Base-by-base conservation (phyloP, 1,139 yeast genomes). In the Meyerozyma smithsonii region DNA sequence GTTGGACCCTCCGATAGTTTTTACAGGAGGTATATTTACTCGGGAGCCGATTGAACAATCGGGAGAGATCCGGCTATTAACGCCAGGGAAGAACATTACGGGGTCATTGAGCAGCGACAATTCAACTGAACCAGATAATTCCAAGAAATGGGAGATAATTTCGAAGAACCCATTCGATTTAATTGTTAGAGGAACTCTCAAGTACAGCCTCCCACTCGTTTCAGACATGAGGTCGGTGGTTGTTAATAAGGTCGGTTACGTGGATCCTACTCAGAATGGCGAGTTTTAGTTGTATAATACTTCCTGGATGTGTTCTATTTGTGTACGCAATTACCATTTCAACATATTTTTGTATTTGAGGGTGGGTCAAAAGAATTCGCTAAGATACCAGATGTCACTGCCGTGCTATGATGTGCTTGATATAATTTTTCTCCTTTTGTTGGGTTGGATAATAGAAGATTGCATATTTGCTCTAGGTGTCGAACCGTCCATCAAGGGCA, bases 121-220 rank as follows among this genome's bases (percentile, higher is more conserved):
- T 16, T 57, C 54, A 34, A 49, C 47, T 8, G 63, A 28, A 14
- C 64, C 64, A 5, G 76, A 71, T 46, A 71, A 72, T 44, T 73
- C 72, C 42, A 70, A 65, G 54, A 79, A 80, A 55, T 90, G 98
- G 98, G 77, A 78, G 40, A 67, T 72, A 16, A 79, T 92, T 15
- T 79, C 85, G 18, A 77, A 79, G 47, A 79, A 87, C 54, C 96
- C 96, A 10, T 90, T 90, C 59, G 96, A 89, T 46, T 66, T 90
- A 51, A 84, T 89, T 20, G 71, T 90, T 2, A 71, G 96, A 36
- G 98, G 98, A 0, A 81, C 82, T 16, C 71, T 90, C 58, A 80
- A 78, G 57, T 90, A 92, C 59, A 77, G 75, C 41, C 66, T 90
- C 38, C 92, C 95, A 1, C 69, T 90, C 48, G 72, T 79, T 36